These are phyloP conservation scores for Lecanicillium sp. DNA, from an alignment of 2,329 filamentous ascomycete species.

Conservation along the genomic window DNA sequence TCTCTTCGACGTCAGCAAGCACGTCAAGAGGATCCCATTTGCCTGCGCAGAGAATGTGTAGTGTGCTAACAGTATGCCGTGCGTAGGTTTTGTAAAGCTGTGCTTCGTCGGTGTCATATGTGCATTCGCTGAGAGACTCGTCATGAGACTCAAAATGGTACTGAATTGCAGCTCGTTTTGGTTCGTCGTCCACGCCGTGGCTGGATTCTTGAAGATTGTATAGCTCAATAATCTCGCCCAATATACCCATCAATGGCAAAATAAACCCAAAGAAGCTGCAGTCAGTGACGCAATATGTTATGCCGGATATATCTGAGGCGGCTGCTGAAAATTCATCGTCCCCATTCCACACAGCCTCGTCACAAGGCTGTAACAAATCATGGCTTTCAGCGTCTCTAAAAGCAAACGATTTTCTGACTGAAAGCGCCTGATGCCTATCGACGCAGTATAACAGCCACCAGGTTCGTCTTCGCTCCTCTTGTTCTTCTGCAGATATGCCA, in stretches of 20 bases:
- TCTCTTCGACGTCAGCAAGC: background rate
- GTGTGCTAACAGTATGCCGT: background rate
- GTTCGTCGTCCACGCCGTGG: background rate
- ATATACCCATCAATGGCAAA: background rate
- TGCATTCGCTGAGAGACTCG: background rate
- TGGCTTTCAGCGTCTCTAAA: background rate
- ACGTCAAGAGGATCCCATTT: background rate
- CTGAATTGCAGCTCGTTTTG: background rate
- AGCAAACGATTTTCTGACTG: background rate
- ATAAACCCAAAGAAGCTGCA: background rate
- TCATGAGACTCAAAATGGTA: background rate
- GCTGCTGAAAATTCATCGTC: background rate
- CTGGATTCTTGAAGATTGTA: background rate
- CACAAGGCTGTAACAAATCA: background rate
- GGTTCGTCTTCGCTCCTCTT: background rate
- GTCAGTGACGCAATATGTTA: background rate
- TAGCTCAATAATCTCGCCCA: background rate
- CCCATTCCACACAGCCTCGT: background rate
- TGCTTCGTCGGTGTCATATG: background rate
- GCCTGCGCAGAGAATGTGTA: background rate
- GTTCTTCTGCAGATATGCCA: background rate
- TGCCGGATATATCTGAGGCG: background rate
- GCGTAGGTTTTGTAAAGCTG: background rate
- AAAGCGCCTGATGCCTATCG: background rate
- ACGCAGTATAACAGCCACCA: slow-evolving; percentile 1